Evolutionary conservation across 257 asterid species (phyloP).

Genomic region (Penstemon davidsonii): DNA sequence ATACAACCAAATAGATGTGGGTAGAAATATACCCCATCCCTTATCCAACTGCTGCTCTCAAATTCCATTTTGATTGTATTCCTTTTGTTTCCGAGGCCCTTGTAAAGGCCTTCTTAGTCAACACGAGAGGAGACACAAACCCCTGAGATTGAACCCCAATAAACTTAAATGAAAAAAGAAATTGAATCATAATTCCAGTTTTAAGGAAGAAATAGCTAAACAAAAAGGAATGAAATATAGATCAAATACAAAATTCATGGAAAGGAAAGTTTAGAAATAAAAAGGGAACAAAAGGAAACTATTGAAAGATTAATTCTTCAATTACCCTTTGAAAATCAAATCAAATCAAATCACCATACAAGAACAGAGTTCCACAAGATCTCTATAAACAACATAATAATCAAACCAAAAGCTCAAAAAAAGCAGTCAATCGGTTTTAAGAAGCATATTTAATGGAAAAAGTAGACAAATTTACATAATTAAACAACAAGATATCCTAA

Average conservation of each 20-base stretch:
- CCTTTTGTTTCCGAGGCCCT: conserved; percentile 32
- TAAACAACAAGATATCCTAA: conserved; percentile 15
- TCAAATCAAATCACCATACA: no score
- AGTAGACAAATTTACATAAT: background rate
- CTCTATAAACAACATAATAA: conserved; percentile 4
- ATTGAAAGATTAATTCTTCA: conserved; percentile 11
- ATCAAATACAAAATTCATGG: conserved; percentile 28
- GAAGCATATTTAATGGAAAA: conserved; percentile 21
- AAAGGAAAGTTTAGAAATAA: conserved; percentile 7
- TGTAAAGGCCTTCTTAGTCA: conserved; percentile 30
- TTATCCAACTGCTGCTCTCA: conserved; percentile 72
- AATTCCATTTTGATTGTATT: conserved; percentile 59
- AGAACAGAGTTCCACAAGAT: conserved; percentile 17
- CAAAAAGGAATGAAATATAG: conserved; percentile 6
- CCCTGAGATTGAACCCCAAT: conserved; percentile 43
- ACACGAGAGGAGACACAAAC: conserved; percentile 74
- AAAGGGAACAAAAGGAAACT: conserved; percentile 5
- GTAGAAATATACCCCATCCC: conserved; percentile 75
- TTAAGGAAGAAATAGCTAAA: conserved; percentile 2
- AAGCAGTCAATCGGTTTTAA: conserved; percentile 30
- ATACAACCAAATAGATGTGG: conserved; percentile 89
- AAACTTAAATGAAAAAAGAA: background rate
- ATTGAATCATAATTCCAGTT: background rate
- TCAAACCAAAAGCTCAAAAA: conserved; percentile 12
- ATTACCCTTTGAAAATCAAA: conserved; percentile 6